phyloP scores from a whole-genome alignment of 257 asterid genomes.

The Capsicum rhomboideum region DNA sequence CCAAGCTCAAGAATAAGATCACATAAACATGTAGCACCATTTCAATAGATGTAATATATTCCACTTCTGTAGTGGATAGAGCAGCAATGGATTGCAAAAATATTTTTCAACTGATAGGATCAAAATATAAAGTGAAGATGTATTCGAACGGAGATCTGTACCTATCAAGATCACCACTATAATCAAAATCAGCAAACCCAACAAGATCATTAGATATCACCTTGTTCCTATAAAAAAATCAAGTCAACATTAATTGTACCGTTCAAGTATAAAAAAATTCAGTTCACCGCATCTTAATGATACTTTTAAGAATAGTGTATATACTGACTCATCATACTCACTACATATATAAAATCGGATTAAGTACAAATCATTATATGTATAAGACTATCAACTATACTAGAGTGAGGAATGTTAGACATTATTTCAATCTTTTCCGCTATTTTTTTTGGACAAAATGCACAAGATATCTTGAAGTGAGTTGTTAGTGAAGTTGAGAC shows the following conservation, averaged over 20 bases:
- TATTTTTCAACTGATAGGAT: not conserved
- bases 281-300: too few species aligned
- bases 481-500: too few species aligned
- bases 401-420: too few species aligned
- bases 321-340: too few species aligned
- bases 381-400: too few species aligned
- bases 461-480: too few species aligned
- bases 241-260: not conserved
- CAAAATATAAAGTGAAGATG: not conserved
- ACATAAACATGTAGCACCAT: not conserved
- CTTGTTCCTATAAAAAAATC: not conserved
- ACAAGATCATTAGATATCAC: not conserved
- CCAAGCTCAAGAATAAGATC: not conserved
- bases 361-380: too few species aligned
- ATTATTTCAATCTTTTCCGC: too few species aligned
- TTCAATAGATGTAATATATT: not conserved
- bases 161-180: not conserved
- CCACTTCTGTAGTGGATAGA: not conserved
- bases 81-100: not conserved
- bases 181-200: not conserved
- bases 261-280: too few species aligned
- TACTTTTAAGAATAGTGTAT: too few species aligned
- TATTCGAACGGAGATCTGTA: not conserved
- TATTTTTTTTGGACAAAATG: too few species aligned
- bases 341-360: too few species aligned